Conservation (phyloP, 495 filamentous ascomycete species). For the Baudoinia panamericana region DNA sequence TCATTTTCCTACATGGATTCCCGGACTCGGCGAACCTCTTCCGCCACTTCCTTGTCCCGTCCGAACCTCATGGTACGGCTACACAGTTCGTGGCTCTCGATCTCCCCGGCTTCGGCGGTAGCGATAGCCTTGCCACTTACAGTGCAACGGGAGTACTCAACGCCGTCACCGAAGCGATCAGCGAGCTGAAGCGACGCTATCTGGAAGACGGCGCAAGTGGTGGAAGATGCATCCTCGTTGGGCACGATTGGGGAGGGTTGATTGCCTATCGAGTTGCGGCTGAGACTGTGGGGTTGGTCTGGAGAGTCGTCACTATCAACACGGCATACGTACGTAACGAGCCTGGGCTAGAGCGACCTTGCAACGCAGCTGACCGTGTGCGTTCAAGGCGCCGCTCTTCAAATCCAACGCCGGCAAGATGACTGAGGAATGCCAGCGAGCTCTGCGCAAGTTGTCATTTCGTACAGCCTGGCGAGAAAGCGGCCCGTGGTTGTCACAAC, state of each 20-base stretch:
- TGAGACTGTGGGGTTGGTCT: slow-evolving; percentile 40
- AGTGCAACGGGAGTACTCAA: slow-evolving; percentile 38
- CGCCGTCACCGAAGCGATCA: slow-evolving; percentile 37
- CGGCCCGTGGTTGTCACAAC: no score
- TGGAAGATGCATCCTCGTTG: slow-evolving; percentile 35
- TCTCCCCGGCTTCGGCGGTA: slow-evolving; percentile 44
- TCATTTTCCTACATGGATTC: slow-evolving; percentile 47
- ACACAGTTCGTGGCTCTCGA: slow-evolving; percentile 40
- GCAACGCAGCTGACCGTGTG: no score
- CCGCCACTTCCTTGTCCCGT: slow-evolving; percentile 31
- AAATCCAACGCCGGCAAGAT: no score
- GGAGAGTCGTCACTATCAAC: slow-evolving; percentile 41
- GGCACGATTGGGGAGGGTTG: slow-evolving; percentile 46
- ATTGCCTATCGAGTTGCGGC: slow-evolving; percentile 40
- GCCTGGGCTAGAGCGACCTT: no score
- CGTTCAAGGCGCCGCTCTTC: no score
- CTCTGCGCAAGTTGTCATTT: no score
- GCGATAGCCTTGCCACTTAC: slow-evolving; percentile 36
- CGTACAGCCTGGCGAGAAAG: no score
- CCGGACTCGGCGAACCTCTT: slow-evolving; percentile 45
- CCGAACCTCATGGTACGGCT: slow-evolving; percentile 23
- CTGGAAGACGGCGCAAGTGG: slow-evolving; percentile 1
- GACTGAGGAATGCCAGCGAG: no score
- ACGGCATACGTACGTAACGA: slow-evolving; percentile 35
- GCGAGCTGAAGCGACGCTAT: slow-evolving; percentile 36